These are phyloP conservation scores for Penicillium chermesinum DNA, from an alignment of 495 filamentous ascomycete species.

Conservation along the genomic window DNA sequence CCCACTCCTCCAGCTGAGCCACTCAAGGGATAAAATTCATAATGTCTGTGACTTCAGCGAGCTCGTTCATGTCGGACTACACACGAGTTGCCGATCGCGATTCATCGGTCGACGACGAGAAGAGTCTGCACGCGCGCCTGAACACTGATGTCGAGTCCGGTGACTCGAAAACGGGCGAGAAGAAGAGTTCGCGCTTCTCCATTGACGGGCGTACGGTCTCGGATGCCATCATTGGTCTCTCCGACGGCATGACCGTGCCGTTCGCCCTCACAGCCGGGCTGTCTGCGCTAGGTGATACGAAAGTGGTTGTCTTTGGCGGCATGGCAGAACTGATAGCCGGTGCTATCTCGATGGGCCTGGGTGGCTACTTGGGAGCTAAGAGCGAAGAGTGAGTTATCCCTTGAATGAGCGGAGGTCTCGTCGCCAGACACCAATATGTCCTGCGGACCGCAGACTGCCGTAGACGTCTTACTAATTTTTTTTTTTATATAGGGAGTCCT, in stretches of 20 bases:
- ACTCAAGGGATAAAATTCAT: no score
- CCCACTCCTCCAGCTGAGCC: no score
- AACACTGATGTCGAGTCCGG: conserved; percentile 22
- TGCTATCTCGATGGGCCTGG: conserved; percentile 55
- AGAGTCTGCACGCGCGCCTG: conserved; percentile 21
- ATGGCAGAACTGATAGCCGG: conserved; percentile 55
- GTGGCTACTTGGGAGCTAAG: conserved; percentile 62
- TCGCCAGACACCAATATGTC: no score
- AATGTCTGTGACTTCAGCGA: conserved; percentile 37
- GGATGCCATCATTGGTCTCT: conserved; percentile 57
- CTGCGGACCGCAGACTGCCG: neutral
- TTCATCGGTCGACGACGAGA: conserved; percentile 33
- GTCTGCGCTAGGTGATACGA: conserved; percentile 49
- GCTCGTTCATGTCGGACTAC: conserved; percentile 36
- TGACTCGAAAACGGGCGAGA: conserved; percentile 6
- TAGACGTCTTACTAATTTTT: neutral
- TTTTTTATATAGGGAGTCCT: conserved; percentile 41
- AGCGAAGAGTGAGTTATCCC: conserved; percentile 52
- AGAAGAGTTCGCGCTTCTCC: conserved; percentile 15
- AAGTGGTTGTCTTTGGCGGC: conserved; percentile 54
- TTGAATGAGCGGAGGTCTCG: neutral
- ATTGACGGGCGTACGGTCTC: conserved; percentile 51
- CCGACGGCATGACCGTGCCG: conserved; percentile 57
- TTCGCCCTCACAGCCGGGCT: conserved; percentile 56
- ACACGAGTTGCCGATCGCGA: conserved; percentile 30